Evolutionary conservation across 768 basidiomycete genomes (phyloP).

Genomic region (Phylloporus sp.): DNA sequence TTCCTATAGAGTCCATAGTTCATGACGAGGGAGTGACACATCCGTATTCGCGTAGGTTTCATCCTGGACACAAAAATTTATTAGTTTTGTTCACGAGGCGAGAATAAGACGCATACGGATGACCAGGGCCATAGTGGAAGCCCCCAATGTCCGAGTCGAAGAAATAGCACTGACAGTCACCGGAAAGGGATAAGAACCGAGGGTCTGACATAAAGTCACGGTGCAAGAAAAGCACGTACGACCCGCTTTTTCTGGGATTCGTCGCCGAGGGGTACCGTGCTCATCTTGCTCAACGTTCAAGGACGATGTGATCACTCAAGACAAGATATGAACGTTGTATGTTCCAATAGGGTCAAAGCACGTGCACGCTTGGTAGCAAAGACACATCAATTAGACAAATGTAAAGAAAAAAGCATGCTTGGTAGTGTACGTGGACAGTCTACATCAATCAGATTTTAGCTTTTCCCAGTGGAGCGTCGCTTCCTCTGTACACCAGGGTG

Average conservation of each 20-base stretch:
- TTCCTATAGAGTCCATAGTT: conserved; percentile 99
- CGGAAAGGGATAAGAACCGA: conserved; percentile 1
- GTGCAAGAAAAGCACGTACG: conserved; percentile 44
- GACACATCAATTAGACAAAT: not conserved
- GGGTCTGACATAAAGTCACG: conserved; percentile 1
- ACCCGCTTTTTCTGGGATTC: conserved; percentile 83
- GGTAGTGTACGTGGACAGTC: conserved; percentile 3
- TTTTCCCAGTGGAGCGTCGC: conserved; percentile 59
- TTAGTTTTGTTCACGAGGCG: not conserved
- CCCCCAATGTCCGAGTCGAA: conserved; percentile 99
- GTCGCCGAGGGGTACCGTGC: conserved; percentile 62
- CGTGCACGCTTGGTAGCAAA: conserved; percentile 11
- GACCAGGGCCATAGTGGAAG: conserved; percentile 98
- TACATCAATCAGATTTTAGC: conserved; percentile 49
- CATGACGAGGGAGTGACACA: conserved; percentile 99
- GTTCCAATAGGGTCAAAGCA: conserved; percentile 4
- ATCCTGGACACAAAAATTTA: conserved; percentile 47
- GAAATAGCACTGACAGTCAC: conserved; percentile 81
- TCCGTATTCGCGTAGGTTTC: conserved; percentile 97
- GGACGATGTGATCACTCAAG: not conserved
- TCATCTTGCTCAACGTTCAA: conserved; percentile 19
- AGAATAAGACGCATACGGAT: conserved; percentile 58
- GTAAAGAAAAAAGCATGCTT: conserved; percentile 6
- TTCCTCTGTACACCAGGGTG: conserved; percentile 72
- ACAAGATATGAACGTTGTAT: not conserved